Evolutionary conservation across 768 basidiomycete species (phyloP), one percentile per base, ranked within the genome.

Genomic region (Podaxis sp.): DNA sequence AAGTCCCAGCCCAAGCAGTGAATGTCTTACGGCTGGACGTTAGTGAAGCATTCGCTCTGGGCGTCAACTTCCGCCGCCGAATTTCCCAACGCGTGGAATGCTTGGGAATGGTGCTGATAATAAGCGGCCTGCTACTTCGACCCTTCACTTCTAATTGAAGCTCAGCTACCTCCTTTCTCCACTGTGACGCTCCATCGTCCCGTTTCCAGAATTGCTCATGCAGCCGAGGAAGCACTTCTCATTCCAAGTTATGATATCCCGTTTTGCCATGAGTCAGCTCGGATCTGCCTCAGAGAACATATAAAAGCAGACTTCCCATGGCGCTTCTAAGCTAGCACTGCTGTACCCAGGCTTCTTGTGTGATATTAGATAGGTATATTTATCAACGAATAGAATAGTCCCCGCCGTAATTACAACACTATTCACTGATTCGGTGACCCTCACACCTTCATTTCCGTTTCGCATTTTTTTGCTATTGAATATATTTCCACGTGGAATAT

Each of bases 361-460:
- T 44, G 55, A 16, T 28, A 23, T 18, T 44, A 35, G 44, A n/a
- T 44, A 18, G n/a, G 7, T 40, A 56, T 38, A 44, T 44, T 40
- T 44, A 46, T 40, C 38, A 42, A 10, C 21, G 13, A 46, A 48
- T 47, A 46, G 36, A 57, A 37, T 14, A 35, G 18, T 36, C 46
- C 32, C 10, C 18, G 35, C 16, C 16, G n/a, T 16, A 18, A 40
- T 18, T 38, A 4, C 18, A 37, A 21, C 36, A 37, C 9, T 50
- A 10, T 25, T 27, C 5, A 48, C 57, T 36, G 36, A 50, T 28
- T 58, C 32, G 57, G 57, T 18, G 13, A 50, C 25, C 35, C 42
- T 59, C 58, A 51, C 40, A 36, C 27, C 27, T 60, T 60, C 25
- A 60, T 53, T 60, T 53, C 59, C 40, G 50, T 60, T 53, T 52